Conservation (phyloP, 2,329 filamentous ascomycete genomes). For the Cladosporium sp. region DNA sequence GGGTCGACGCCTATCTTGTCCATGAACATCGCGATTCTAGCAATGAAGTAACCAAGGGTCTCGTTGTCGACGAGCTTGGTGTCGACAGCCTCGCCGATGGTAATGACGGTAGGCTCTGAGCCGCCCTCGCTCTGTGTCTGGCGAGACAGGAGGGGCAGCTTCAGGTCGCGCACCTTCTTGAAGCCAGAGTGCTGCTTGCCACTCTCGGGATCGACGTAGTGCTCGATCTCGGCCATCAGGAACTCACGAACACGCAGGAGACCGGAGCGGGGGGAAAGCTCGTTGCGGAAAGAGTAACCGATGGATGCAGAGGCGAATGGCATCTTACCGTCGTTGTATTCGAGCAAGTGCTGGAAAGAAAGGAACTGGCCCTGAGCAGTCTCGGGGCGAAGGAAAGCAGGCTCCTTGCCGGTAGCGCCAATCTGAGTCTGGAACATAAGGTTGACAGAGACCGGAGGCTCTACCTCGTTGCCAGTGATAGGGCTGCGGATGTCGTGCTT, state of each 20-base stretch:
- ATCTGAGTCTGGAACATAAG: conserved; percentile 98
- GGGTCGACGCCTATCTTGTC: conserved; percentile 80
- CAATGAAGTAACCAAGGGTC: conserved; percentile 95
- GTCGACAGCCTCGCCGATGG: conserved; percentile 80
- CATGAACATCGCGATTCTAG: conserved; percentile 86
- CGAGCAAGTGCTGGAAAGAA: conserved; percentile 92
- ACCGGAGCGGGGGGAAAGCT: conserved; percentile 89
- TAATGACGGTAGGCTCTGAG: conserved; percentile 65
- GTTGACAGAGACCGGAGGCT: conserved; percentile 85
- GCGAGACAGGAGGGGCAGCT: conserved; percentile 78
- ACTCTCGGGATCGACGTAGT: conserved; percentile 89
- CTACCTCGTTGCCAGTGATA: conserved; percentile 66
- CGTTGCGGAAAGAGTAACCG: conserved; percentile 96
- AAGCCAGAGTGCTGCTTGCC: conserved; percentile 94
- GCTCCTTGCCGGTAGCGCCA: conserved; percentile 80
- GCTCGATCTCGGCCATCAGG: conserved; percentile 98
- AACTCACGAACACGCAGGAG: conserved; percentile 93
- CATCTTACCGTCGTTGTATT: conserved; percentile 93
- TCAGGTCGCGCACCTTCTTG: conserved; percentile 72
- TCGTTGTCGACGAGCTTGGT: conserved; percentile 87
- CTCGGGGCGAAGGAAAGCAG: conserved; percentile 84
- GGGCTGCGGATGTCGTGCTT: conserved; percentile 92
- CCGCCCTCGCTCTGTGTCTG: conserved; percentile 81
- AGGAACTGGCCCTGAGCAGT: conserved; percentile 98
- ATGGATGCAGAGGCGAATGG: conserved; percentile 96